Base-by-base conservation (phyloP, 1,284 basidiomycete genomes). In the Taiwanofungus camphoratus region DNA sequence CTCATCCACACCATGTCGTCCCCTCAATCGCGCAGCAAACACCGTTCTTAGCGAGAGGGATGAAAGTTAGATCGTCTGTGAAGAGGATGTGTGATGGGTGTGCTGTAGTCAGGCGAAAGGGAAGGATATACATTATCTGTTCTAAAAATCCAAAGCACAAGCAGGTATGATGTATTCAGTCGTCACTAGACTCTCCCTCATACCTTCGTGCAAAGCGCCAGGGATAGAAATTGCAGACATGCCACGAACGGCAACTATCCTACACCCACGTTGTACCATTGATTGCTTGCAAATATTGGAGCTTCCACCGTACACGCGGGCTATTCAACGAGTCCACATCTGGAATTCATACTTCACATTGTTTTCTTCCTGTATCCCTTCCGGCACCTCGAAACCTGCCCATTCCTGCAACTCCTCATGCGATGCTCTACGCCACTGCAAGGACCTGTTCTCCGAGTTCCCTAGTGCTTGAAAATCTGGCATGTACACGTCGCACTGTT, bases 131-230 rank as follows among this genome's bases (percentile, higher is more conserved):
- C 67, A 84, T 98, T 34, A 81, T 97, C 34, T 99, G 95, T 67
- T 82, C 82, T 16, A 92, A 90, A 62, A 92, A 98, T 60, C 89
- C 94, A 4, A 97, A 96, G 67, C 95, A 98, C 66, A 98, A 98
- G 67, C 95, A 98, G 84, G 95, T 94, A 53, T 48, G 81, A 15
- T 29, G 3, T 34, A 39, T 34, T 26, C 23, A 39, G 36, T 27
- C 22, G 20, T 39, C 19, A 44, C 29, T 39, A 20, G 29, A 34
- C 6, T 41, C 50, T 38, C 39, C 7, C 36, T 41, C 50, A 54
- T 31, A 61, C 43, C 39, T 13, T 42, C 3, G 15, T 49, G 30
- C 61, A 86, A n/a, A n/a, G 83, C 74, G 83, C 34, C 82, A 86
- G 64, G 83, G 82, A 50, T 77, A 62, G 55, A 9, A 27, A 20